Evolutionary conservation across 2,329 filamentous ascomycete genomes (phyloP).

Genomic region (Fusarium kyushuense): DNA sequence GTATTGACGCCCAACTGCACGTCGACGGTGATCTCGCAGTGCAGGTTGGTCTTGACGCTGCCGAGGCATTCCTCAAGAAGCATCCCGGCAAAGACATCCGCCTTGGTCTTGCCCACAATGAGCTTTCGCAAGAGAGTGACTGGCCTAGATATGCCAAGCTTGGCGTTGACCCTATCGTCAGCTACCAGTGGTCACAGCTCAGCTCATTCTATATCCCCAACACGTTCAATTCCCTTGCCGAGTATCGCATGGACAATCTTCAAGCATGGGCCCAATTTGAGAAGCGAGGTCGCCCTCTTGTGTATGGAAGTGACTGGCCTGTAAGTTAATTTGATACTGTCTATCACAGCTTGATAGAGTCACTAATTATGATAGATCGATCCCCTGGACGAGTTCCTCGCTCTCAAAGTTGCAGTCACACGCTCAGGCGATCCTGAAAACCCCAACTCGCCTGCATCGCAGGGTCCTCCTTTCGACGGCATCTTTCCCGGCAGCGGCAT

Average conservation of each 20-base stretch:
- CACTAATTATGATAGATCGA: constrained; percentile 40
- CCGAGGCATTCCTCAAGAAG: constrained; percentile 42
- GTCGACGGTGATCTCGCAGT: constrained; percentile 46
- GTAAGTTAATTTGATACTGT: constrained; percentile 22
- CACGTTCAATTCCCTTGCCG: constrained; percentile 41
- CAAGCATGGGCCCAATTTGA: constrained; percentile 42
- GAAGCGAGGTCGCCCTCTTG: constrained; percentile 30
- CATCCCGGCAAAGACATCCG: constrained; percentile 35
- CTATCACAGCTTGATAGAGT: background rate
- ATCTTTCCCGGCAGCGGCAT: constrained; percentile 41
- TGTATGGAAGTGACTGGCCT: constrained; percentile 48
- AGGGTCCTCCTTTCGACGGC: constrained; percentile 37
- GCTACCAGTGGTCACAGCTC: constrained; percentile 48
- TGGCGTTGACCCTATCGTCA: constrained; percentile 44
- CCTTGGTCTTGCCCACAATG: constrained; percentile 45
- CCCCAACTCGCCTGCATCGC: constrained; percentile 44
- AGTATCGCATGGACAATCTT: constrained; percentile 47
- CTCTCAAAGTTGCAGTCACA: constrained; percentile 46
- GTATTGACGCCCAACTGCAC: constrained; percentile 44
- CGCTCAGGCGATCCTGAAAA: constrained; percentile 45
- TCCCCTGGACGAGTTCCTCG: constrained; percentile 47
- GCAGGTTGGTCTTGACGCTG: constrained; percentile 41
- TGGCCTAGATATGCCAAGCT: constrained; percentile 45
- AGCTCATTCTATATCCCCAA: constrained; percentile 45
- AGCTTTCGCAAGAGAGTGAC: constrained; percentile 41